Conservation (phyloP, 164 flowering plant genomes). For the Kingdonia uniflora region DNA sequence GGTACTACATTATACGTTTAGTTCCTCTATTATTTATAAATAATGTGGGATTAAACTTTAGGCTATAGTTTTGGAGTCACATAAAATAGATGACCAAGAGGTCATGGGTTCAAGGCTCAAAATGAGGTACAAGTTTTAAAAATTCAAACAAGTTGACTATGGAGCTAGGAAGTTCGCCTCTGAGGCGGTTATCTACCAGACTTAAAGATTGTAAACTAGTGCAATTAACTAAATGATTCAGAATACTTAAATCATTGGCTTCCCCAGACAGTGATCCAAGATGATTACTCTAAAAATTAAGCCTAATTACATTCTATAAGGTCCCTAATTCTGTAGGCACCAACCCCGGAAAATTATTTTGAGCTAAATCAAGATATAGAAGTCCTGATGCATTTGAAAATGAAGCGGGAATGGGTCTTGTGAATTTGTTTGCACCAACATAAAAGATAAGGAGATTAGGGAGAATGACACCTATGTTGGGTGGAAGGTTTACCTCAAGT, state of each 20-base stretch:
- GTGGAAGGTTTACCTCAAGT: neutral
- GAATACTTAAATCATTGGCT: conserved; percentile 1
- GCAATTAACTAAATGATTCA: conserved; percentile 4
- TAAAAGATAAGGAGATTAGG: neutral
- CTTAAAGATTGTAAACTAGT: neutral
- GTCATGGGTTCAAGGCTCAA: no score
- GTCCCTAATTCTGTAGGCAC: no score
- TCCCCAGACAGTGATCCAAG: conserved; percentile 3
- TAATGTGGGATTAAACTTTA: no score
- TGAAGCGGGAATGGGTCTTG: neutral
- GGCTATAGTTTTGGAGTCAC: no score
- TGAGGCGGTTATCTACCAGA: neutral
- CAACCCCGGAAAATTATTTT: neutral
- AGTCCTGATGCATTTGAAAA: conserved; percentile 2
- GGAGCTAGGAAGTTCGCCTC: conserved; percentile 1
- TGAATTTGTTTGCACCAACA: neutral
- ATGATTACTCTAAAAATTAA: neutral
- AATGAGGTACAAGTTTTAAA: no score
- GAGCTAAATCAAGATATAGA: neutral
- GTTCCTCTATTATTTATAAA: no score
- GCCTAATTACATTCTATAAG: neutral
- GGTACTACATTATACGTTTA: no score
- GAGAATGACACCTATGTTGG: neutral
- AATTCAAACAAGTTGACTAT: conserved; percentile 14
- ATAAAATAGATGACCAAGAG: no score